Conservation (phyloP, 2,329 filamentous ascomycete genomes). For the Neocucurbitaria cava region DNA sequence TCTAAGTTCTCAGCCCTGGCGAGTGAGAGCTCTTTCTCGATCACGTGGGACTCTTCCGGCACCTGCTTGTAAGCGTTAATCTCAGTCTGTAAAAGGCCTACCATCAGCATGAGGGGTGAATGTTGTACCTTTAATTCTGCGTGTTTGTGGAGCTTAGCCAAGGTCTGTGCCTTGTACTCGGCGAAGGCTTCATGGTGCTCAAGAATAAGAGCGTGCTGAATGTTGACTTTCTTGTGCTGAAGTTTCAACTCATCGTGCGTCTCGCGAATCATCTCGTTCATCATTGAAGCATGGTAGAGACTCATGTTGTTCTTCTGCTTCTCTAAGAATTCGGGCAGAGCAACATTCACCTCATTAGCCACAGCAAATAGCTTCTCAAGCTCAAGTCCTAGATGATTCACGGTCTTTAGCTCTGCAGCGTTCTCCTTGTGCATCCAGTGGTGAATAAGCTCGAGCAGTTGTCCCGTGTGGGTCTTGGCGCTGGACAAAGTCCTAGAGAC, state of each 20-base stretch:
- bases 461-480: slow-evolving; percentile 24
- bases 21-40: slow-evolving; percentile 3
- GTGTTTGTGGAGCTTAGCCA: slow-evolving; percentile 28
- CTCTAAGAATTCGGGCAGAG: slow-evolving; percentile 33
- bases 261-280: slow-evolving; percentile 32
- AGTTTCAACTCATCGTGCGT: slow-evolving; percentile 33
- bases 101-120: slow-evolving; percentile 38
- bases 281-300: slow-evolving; percentile 28
- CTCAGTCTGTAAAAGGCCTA: slow-evolving; percentile 36
- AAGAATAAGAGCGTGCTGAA: slow-evolving; percentile 36
- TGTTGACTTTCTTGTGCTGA: slow-evolving; percentile 37
- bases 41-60: slow-evolving; percentile 15
- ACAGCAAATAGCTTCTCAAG: slow-evolving; percentile 33
- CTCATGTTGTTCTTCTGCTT: slow-evolving; percentile 38
- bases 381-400: slow-evolving; percentile 34
- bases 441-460: slow-evolving; percentile 32
- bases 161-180: slow-evolving; percentile 27
- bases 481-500: slow-evolving; percentile 26
- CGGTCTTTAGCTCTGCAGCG: slow-evolving; percentile 13
- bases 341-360: slow-evolving; percentile 23
- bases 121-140: slow-evolving; percentile 29
- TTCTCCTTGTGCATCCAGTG: slow-evolving; percentile 22
- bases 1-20: slow-evolving; percentile 7
- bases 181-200: slow-evolving; percentile 38
- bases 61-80: slow-evolving; percentile 25